Evolutionary conservation across 768 basidiomycete genomes (phyloP), one percentile per base, ranked within the genome.

Genomic region (Sporobolomyces phaffii): DNA sequence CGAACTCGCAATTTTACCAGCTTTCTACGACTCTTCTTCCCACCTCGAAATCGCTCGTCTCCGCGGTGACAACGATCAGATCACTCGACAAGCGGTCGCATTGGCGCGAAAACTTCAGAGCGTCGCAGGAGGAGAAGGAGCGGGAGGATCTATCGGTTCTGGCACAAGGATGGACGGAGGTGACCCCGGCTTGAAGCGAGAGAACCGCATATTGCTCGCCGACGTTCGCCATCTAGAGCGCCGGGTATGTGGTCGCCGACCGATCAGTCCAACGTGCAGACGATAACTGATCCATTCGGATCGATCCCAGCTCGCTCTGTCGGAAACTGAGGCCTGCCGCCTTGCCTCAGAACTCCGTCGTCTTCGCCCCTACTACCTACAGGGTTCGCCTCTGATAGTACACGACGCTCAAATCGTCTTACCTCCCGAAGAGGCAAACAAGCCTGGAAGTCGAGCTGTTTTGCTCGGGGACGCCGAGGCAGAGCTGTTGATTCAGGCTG

Each of bases 381-480:
- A 54, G 11, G 66, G 67, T 18, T 31, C 54, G 7, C 63, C 60
- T 13, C 64, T 60, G 9, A 28, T 65, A 45, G 60, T 41, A 2
- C 34, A 57, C 31, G 69, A 71, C n/a, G 40, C 29, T 40, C 45
- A 64, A 3, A 20, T 60, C 47, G 40, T 22, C 15, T 34, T 57
- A 7, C 51, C 57, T 6, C 49, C 26, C 47, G 50, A n/a, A 15
- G 2, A 2, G 7, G 22, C 38, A 11, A 5, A 36, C 20, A 34
- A 26, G 38, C 26, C 57, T 5, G 33, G 49, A 24, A 14, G 33
- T 60, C 38, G 44, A 3, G 36, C 40, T 20, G 44, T 51, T 4
- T 20, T 40, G 10, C 72, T 74, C 65, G 74, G 71, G 34, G 74
- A 75, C 57, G 74, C 74, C 22, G 74, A 73, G 33, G 51, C 73